These are phyloP conservation scores for Glarea lozoyensis DNA, from an alignment of 495 filamentous ascomycete species.

Conservation along the genomic window DNA sequence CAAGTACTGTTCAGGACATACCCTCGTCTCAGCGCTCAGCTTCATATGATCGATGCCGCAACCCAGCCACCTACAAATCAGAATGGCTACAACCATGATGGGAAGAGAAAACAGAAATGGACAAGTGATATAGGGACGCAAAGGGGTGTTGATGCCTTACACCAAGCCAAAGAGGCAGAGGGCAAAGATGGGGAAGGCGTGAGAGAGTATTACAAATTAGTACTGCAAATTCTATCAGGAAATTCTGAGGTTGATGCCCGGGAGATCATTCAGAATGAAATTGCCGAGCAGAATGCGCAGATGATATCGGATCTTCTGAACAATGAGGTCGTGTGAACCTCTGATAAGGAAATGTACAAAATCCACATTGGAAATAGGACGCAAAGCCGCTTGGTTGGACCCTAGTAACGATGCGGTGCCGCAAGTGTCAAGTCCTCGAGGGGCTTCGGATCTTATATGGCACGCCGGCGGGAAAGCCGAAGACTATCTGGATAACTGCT, in stretches of 20 bases:
- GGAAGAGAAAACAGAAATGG: constrained; percentile 23
- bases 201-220: constrained; percentile 36
- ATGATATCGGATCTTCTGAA: constrained; percentile 14
- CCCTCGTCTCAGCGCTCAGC: constrained; percentile 38
- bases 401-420: no score
- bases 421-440: no score
- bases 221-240: constrained; percentile 26
- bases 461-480: no score
- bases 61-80: constrained; percentile 31
- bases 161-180: constrained; percentile 24
- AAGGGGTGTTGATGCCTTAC: constrained; percentile 28
- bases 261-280: constrained; percentile 14
- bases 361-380: no score
- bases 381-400: no score
- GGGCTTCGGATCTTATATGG: no score
- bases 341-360: neutral
- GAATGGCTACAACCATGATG: neutral
- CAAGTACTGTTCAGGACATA: constrained; percentile 41
- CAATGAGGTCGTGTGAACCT: constrained; percentile 5
- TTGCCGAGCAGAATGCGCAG: constrained; percentile 14
- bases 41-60: constrained; percentile 41
- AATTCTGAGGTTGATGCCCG: constrained; percentile 5
- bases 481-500: no score
- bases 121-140: constrained; percentile 29
- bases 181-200: constrained; percentile 33